Evolutionary conservation across 495 filamentous ascomycete genomes (phyloP).

Genomic region (Aspergillus incahuasiensis): DNA sequence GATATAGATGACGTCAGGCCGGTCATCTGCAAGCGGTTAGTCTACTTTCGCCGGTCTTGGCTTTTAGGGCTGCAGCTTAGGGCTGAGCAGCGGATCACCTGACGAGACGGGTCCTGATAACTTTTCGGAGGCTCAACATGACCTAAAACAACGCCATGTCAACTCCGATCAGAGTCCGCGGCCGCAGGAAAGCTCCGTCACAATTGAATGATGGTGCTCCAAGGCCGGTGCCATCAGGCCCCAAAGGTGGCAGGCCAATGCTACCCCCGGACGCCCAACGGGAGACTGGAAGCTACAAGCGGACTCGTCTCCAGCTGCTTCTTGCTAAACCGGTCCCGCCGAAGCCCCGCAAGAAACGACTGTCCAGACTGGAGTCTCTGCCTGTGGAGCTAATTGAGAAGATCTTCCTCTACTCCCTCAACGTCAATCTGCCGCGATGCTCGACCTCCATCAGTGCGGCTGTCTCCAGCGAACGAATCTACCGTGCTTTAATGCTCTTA

Average conservation of each 20-base stretch:
- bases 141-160: slow-evolving; percentile 13
- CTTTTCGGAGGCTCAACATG: not conserved
- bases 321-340: not conserved
- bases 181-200: slow-evolving; percentile 20
- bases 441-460: slow-evolving; percentile 35
- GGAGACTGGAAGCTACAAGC: slow-evolving; percentile 9
- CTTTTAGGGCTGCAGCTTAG: slow-evolving; percentile 5
- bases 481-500: slow-evolving; percentile 34
- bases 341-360: slow-evolving; percentile 11
- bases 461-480: slow-evolving; percentile 40
- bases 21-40: not conserved
- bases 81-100: not conserved
- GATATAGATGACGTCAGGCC: slow-evolving; percentile 6
- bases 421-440: slow-evolving; percentile 43
- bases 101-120: slow-evolving; percentile 2
- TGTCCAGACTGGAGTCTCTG: slow-evolving; percentile 44
- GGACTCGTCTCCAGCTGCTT: slow-evolving; percentile 13
- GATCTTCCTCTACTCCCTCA: slow-evolving; percentile 48
- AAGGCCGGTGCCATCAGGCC: slow-evolving; percentile 13
- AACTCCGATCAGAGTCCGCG: slow-evolving; percentile 27
- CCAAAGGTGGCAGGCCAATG: slow-evolving; percentile 19
- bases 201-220: slow-evolving; percentile 7
- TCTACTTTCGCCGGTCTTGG: not conserved
- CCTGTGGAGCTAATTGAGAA: slow-evolving; percentile 51
- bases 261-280: slow-evolving; percentile 12